A percentile compares a stretch with the other conserved stretches of the same genome.
Evolutionary conservation across 306 rosid genomes (phyloP).

Genomic region (Sechiopsis laciniata): DNA sequence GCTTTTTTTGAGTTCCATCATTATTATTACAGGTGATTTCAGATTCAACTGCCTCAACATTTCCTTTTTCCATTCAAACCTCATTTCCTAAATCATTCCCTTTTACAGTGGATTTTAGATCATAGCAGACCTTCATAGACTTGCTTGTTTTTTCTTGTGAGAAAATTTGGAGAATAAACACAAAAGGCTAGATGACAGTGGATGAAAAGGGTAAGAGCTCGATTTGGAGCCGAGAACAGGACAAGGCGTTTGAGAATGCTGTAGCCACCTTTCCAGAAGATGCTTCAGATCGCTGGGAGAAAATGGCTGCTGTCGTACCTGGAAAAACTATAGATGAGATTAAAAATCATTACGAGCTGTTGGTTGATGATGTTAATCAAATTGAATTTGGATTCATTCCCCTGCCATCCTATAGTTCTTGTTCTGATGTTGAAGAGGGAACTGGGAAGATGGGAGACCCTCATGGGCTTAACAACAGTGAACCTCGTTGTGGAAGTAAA

Average conservation of each 20-base stretch:
- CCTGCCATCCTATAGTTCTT: constrained; percentile 56
- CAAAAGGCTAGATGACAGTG: constrained; percentile 50
- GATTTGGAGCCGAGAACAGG: constrained; percentile 81
- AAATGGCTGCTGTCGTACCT: constrained; percentile 61
- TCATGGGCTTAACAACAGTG: constrained; percentile 39
- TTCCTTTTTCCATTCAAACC: constrained; percentile 27
- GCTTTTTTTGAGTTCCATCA: constrained; percentile 27
- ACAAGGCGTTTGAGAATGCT: constrained; percentile 85
- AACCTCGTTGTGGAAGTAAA: constrained; percentile 67
- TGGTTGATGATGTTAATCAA: constrained; percentile 65
- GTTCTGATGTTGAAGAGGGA: constrained; percentile 55
- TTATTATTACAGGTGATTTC: constrained; percentile 41
- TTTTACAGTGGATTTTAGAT: not conserved
- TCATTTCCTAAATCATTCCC: not conserved
- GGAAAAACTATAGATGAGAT: constrained; percentile 75
- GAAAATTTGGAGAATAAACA: constrained; percentile 26
- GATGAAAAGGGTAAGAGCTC: constrained; percentile 63
- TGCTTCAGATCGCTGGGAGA: constrained; percentile 80
- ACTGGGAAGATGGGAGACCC: constrained; percentile 53
- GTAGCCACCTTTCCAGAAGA: constrained; percentile 67
- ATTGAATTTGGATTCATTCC: constrained; percentile 86
- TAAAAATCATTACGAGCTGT: constrained; percentile 63
- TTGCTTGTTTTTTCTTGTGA: constrained; percentile 27
- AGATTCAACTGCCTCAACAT: constrained; percentile 32
- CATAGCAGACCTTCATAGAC: constrained; percentile 7